Base-by-base conservation (phyloP, 2,329 filamentous ascomycete genomes). In the Penicillium sp. region DNA sequence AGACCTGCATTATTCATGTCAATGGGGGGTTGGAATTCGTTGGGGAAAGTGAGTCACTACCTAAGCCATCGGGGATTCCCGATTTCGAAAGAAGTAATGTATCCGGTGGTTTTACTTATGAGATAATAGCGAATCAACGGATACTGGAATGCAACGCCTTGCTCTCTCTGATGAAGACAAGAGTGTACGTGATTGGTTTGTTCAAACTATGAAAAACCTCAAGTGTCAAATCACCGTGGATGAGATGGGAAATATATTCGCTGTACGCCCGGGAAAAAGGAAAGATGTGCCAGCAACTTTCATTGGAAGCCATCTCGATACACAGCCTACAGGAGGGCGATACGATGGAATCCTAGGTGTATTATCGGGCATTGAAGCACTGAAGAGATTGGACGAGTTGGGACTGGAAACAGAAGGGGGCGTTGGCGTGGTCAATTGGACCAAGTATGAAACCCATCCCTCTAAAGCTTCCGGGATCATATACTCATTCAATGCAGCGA, bases 211-310 rank as follows among this genome's bases (percentile, higher is more conserved):
- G 1, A 64, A 76, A 51, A 67, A 65, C 0, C 65, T 88, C 0
- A 82, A 80, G 7, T 90, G 85, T 59, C 70, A 72, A 2, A 71
- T 84, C 6, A 80, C 74, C 0, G 62, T 86, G 1, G 85, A 92
- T 56, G 69, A 76, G 16, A 88, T 90, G 77, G 85, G 85, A 13
- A 92, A 90, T 50, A 84, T 83, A 44, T 92, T 90, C 56, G 83
- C 84, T 1, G 70, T 85, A 3, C 74, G 81, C 2, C 75, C 79
- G 2, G 84, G 85, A 1, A 65, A 74, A 39, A 64, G 65, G 35
- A 66, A 71, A 12, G 69, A 75, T 16, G 75, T 75, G 2, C 70
- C 77, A 6, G 74, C 83, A 1, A 84, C 80, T 1, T 85, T 79
- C 45, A 81, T 78, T 17, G 84, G 84, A 1, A 83, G 78, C 5